Percentiles rank a stretch among this genome's conserved stretches.
phyloP scores from a whole-genome alignment of 768 basidiomycete genomes.

The Tricholoma hemisulphureum region DNA sequence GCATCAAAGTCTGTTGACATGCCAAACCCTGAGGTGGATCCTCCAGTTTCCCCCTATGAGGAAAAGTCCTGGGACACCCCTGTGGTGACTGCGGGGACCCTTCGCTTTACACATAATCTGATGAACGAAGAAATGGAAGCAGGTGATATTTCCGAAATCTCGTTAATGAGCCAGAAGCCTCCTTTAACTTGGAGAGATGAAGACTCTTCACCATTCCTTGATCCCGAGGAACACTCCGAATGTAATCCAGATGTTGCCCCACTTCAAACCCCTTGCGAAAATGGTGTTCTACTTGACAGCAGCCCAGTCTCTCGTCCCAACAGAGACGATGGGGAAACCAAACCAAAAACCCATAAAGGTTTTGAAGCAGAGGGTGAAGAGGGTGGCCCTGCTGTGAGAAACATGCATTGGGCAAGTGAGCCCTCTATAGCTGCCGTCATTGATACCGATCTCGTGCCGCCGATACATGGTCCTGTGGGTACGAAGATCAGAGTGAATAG shows the following conservation, averaged over 20 bases:
- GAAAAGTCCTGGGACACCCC: constrained; percentile 67
- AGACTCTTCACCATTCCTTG: background rate
- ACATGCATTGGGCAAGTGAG: background rate
- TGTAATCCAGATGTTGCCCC: background rate
- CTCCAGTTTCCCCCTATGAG: constrained; percentile 41
- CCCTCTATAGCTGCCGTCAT: background rate
- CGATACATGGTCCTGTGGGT: constrained; percentile 2
- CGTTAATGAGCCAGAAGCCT: constrained; percentile 35
- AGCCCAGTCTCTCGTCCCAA: background rate
- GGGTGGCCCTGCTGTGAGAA: background rate
- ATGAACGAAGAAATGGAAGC: constrained; percentile 64
- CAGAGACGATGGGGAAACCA: background rate
- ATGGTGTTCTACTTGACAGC: background rate
- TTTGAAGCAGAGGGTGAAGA: background rate
- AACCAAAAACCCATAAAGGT: background rate
- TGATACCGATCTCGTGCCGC: background rate
- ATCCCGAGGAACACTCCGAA: background rate
- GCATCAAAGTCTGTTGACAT: constrained; percentile 6
- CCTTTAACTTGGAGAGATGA: background rate
- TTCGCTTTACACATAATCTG: constrained; percentile 64
- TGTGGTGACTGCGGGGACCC: constrained; percentile 48
- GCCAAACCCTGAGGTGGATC: constrained; percentile 1
- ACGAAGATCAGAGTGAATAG: constrained; percentile 52
- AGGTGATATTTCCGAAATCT: constrained; percentile 48
- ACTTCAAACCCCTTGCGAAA: background rate